phyloP scores from a whole-genome alignment of 2,329 filamentous ascomycete genomes.

The Arthrobotrys sphaeroides region DNA sequence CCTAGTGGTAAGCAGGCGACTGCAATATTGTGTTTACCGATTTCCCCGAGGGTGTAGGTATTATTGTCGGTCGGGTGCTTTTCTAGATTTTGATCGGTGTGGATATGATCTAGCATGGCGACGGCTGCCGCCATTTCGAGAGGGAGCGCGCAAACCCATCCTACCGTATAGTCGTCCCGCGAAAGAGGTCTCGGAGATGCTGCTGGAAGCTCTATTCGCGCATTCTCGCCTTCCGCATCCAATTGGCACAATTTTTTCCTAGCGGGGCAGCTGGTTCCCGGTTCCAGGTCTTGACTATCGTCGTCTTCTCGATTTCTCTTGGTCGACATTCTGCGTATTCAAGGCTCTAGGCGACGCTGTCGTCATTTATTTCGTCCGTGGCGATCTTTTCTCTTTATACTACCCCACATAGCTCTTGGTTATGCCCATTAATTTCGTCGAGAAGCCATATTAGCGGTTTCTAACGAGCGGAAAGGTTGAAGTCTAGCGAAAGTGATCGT shows the following conservation, averaged over 20 bases:
- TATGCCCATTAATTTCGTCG: too few species aligned
- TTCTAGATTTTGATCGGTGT: constrained; percentile 36
- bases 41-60: constrained; percentile 57
- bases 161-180: constrained; percentile 57
- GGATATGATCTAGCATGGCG: constrained; percentile 58
- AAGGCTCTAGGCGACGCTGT: too few species aligned
- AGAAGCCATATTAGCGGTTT: too few species aligned
- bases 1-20: constrained; percentile 58
- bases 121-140: constrained; percentile 59
- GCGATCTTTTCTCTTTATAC: too few species aligned
- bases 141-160: constrained; percentile 60
- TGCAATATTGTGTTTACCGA: constrained; percentile 57
- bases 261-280: not conserved
- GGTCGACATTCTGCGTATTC: not conserved
- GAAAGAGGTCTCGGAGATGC: not conserved
- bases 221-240: not conserved
- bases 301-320: not conserved
- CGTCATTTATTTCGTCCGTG: too few species aligned
- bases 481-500: too few species aligned
- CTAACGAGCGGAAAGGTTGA: too few species aligned
- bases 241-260: not conserved
- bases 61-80: constrained; percentile 44
- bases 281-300: not conserved
- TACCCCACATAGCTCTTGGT: too few species aligned
- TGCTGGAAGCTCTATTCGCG: too few species aligned